Percentiles rank a stretch among this genome's conserved stretches.
These are phyloP conservation scores for Hymenotorrendiella dingleyae DNA, from an alignment of 2,329 filamentous ascomycete species.

Conservation along the genomic window DNA sequence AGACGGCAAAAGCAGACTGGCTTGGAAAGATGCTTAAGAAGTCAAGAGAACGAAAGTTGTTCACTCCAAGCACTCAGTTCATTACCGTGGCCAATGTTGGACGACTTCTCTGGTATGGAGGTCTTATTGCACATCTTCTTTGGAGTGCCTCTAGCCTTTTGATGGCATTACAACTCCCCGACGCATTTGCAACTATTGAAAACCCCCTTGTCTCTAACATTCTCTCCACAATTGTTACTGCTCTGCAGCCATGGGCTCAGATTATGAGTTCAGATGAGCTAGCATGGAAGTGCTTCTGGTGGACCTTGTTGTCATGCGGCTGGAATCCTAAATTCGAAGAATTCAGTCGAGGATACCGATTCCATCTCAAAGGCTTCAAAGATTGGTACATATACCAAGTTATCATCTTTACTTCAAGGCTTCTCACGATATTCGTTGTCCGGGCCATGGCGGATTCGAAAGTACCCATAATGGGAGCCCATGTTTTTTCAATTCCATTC, in stretches of 20 bases:
- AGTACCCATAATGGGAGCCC: slow-evolving; percentile 33
- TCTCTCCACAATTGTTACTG: neutral
- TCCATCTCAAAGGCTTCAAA: slow-evolving; percentile 52
- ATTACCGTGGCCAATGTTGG: slow-evolving; percentile 11
- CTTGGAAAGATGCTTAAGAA: slow-evolving; percentile 54
- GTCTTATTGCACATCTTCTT: slow-evolving; percentile 23
- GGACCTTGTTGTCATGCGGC: slow-evolving; percentile 50
- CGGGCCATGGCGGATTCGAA: no score
- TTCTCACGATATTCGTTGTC: no score
- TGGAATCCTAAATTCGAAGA: slow-evolving; percentile 66
- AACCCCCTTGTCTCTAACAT: no score
- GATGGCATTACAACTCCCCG: neutral
- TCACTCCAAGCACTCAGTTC: neutral
- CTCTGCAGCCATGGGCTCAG: neutral
- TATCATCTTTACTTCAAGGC: no score
- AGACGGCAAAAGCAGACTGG: slow-evolving; percentile 52
- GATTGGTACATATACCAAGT: slow-evolving; percentile 63
- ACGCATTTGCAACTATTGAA: neutral
- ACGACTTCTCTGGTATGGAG: slow-evolving; percentile 21
- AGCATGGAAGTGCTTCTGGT: slow-evolving; percentile 40
- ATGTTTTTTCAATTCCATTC: slow-evolving; percentile 48
- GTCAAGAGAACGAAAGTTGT: slow-evolving; percentile 40
- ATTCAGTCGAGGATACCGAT: slow-evolving; percentile 52
- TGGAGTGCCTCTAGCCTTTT: slow-evolving; percentile 10
- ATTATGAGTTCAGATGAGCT: no score